Evolutionary conservation across 352 stramenopile species (phyloP).

Genomic region (Phytophthora citrophthora): DNA sequence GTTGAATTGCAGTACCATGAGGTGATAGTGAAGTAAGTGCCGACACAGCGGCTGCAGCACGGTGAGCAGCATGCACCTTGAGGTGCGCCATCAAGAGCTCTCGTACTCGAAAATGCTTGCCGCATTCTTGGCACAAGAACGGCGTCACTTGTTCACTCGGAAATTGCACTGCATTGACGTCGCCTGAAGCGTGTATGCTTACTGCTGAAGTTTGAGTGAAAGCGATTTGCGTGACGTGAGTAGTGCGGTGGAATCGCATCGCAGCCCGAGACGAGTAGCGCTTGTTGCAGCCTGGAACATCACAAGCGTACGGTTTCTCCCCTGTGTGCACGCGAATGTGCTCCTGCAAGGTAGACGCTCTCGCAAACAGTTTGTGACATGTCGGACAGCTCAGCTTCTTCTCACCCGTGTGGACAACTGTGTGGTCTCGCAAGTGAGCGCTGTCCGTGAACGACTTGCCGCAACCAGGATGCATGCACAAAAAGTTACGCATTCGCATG

Average conservation of each 20-base stretch:
- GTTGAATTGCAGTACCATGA: conserved; percentile 17
- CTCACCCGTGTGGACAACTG: conserved; percentile 75
- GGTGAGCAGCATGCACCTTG: conserved; percentile 24
- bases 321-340: conserved; percentile 76
- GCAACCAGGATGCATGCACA: conserved; percentile 70
- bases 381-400: conserved; percentile 58
- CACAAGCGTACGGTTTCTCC: conserved; percentile 74
- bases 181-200: not conserved
- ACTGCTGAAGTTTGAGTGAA: conserved; percentile 7
- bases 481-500: conserved; percentile 70
- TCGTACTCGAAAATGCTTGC: conserved; percentile 38
- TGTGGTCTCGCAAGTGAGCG: conserved; percentile 71
- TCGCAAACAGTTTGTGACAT: conserved; percentile 61
- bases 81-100: conserved; percentile 38
- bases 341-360: conserved; percentile 63
- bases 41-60: conserved; percentile 17
- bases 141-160: conserved; percentile 3
- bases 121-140: conserved; percentile 34
- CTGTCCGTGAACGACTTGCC: conserved; percentile 78
- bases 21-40: conserved; percentile 20
- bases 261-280: conserved; percentile 71
- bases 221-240: conserved; percentile 28
- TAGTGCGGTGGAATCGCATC: conserved; percentile 61
- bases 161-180: conserved; percentile 2
- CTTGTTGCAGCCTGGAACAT: conserved; percentile 56